Conservation (phyloP, 495 filamentous ascomycete genomes). For the Hypoxylon crocopeplum region DNA sequence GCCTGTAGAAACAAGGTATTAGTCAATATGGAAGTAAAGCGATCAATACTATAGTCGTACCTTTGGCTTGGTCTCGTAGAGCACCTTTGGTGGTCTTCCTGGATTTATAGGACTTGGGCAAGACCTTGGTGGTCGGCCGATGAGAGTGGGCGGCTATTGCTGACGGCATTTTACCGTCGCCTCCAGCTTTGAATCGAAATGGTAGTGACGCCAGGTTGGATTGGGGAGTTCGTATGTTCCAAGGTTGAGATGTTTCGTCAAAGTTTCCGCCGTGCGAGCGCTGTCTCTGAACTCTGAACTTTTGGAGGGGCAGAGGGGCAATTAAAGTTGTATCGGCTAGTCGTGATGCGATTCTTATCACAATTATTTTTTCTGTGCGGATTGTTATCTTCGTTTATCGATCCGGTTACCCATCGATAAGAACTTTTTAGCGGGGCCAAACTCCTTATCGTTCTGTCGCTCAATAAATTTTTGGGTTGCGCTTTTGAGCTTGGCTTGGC, state of each 20-base stretch:
- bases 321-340: constrained; percentile 4
- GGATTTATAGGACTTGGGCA: constrained; percentile 90
- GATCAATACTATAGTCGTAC: constrained; percentile 49
- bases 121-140: constrained; percentile 83
- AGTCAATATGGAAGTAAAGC: constrained; percentile 9
- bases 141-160: constrained; percentile 77
- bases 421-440: constrained; percentile 36
- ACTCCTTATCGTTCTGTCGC: constrained; percentile 12
- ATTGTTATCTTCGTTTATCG: no score
- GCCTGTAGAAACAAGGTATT: constrained; percentile 38
- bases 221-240: no score
- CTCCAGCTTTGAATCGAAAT: constrained; percentile 86
- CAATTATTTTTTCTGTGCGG: constrained; percentile 33
- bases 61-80: constrained; percentile 82
- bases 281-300: background rate
- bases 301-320: constrained; percentile 34
- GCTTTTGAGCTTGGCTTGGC: constrained; percentile 18
- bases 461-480: constrained; percentile 28
- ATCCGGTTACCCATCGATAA: no score
- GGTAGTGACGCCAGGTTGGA: constrained; percentile 75
- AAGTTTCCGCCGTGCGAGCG: background rate
- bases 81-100: constrained; percentile 86
- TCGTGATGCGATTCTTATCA: constrained; percentile 15
- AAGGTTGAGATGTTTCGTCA: background rate
- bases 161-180: constrained; percentile 67